Evolutionary conservation across 23 red algal genomes (phyloP).

Genomic region (Agarophyton chilense): DNA sequence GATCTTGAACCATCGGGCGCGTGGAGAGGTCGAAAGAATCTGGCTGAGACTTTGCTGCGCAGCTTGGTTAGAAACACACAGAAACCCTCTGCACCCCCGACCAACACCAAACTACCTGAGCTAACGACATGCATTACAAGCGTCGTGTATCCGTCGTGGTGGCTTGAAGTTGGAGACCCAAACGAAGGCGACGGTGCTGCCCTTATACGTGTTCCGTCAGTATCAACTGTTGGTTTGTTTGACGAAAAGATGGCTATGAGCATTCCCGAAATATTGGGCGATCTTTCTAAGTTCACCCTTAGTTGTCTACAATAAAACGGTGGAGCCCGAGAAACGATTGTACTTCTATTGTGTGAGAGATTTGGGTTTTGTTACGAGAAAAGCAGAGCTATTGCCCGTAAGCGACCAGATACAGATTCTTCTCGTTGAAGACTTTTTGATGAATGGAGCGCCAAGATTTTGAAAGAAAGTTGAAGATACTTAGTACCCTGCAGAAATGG

Average conservation of each 20-base stretch:
- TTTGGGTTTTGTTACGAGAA: constrained; percentile 46
- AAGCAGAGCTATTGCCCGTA: constrained; percentile 49
- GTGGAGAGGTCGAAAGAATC: constrained; percentile 31
- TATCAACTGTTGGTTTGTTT: constrained; percentile 1
- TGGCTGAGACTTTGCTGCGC: constrained; percentile 55
- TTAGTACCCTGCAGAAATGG: constrained; percentile 90
- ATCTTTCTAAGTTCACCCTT: constrained; percentile 53
- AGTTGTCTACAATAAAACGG: constrained; percentile 30
- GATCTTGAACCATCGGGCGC: constrained; percentile 49
- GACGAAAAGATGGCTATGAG: constrained; percentile 25
- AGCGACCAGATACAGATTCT: constrained; percentile 53
- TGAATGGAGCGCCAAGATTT: constrained; percentile 96
- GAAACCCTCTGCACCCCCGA: constrained; percentile 13
- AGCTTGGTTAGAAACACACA: constrained; percentile 42
- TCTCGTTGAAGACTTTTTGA: constrained; percentile 45
- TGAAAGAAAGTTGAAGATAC: constrained; percentile 86
- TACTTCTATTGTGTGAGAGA: constrained; percentile 40
- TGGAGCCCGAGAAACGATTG: constrained; percentile 44
- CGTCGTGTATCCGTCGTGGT: constrained; percentile 72
- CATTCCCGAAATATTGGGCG: constrained; percentile 52
- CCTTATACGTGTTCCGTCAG: constrained; percentile 4
- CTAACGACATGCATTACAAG: constrained; percentile 61
- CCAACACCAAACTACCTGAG: constrained; percentile 50
- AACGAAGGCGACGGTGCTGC: neutral
- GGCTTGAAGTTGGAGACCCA: constrained; percentile 50